Conservation (phyloP, 208 protist species). For the Wallacemonas collosoma region DNA sequence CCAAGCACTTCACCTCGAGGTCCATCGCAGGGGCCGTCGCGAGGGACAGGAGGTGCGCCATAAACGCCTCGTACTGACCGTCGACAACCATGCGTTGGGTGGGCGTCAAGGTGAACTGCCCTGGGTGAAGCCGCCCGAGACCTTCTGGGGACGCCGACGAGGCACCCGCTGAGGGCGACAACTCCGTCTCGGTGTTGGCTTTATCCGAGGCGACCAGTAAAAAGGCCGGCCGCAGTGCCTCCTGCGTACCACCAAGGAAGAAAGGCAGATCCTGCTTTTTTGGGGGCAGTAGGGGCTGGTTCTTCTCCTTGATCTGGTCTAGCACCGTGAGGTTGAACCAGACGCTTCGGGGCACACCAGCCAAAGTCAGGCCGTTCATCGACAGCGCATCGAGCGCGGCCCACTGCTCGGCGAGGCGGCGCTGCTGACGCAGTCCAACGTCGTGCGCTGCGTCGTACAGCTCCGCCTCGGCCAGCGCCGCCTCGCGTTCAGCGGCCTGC, state of each 20-base stretch:
- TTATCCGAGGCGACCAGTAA: conserved; percentile 57
- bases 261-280: conserved; percentile 92
- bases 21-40: conserved; percentile 73
- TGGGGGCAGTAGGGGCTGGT: conserved; percentile 84
- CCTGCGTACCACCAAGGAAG: conserved; percentile 85
- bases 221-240: conserved; percentile 79
- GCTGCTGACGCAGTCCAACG: conserved; percentile 51
- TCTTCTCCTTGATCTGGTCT: conserved; percentile 91
- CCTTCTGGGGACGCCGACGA: background rate
- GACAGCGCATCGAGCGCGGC: conserved; percentile 52
- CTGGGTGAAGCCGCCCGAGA: conserved; percentile 25
- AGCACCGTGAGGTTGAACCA: conserved; percentile 88
- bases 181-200: background rate
- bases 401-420: conserved; percentile 38
- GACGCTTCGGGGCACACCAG: conserved; percentile 65
- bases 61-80: conserved; percentile 56
- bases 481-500: conserved; percentile 24
- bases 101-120: conserved; percentile 45
- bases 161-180: background rate
- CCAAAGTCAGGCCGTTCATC: conserved; percentile 60
- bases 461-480: conserved; percentile 40
- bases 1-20: conserved; percentile 67
- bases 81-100: conserved; percentile 71
- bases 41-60: conserved; percentile 53
- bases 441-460: conserved; percentile 75